Base-by-base conservation (phyloP, 2,329 filamentous ascomycete species). In the Phyllosticta capitalensis region DNA sequence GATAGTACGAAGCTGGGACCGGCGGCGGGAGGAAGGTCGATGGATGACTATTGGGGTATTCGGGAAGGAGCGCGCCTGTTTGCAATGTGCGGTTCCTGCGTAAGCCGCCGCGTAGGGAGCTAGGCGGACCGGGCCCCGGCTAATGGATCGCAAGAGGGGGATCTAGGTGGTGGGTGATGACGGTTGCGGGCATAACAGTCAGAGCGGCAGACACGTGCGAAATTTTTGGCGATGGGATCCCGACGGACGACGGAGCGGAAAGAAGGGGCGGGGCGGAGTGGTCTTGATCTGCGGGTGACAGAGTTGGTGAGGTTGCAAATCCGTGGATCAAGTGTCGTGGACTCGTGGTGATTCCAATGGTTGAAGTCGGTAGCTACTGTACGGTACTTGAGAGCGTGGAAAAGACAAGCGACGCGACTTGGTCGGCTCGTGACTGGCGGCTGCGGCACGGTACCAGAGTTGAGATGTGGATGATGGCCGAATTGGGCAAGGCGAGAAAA, bases 181-280 rank as follows among this genome's bases (percentile, higher is more conserved):
- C 58, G 58, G 52, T 55, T 55, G 58, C 58, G 58, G 58, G 58
- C 58, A 52, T 26, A n/a, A 14, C 56, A 58, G 52, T 30, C 28
- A 21, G 38, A 28, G 28, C 49, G 19, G 56, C 48, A 38, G 17
- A 52, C 58, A 59, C 58, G 58, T 59, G 58, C 58, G 52, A 45
- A 49, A n/a, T n/a, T 50, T 19, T 24, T 20, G 21, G 48, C 12
- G 6, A 19, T 14, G 24, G 6, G 22, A 33, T 21, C 26, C 26
- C 48, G 45, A 26, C 6, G 28, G 24, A 22, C 45, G 55, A 30
- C 20, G 53, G 10, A 45, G 53, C 53, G 33, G 53, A 48, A 57
- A 30, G 45, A n/a, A n/a, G n/a, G n/a, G n/a, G n/a, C n/a, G n/a
- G n/a, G n/a, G n/a, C n/a, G n/a, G n/a, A n/a, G n/a, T n/a, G n/a